Percentiles rank a stretch among this genome's conserved stretches.
Evolutionary conservation across 1,284 basidiomycete species (phyloP).

Genomic region (Chiua sp.): DNA sequence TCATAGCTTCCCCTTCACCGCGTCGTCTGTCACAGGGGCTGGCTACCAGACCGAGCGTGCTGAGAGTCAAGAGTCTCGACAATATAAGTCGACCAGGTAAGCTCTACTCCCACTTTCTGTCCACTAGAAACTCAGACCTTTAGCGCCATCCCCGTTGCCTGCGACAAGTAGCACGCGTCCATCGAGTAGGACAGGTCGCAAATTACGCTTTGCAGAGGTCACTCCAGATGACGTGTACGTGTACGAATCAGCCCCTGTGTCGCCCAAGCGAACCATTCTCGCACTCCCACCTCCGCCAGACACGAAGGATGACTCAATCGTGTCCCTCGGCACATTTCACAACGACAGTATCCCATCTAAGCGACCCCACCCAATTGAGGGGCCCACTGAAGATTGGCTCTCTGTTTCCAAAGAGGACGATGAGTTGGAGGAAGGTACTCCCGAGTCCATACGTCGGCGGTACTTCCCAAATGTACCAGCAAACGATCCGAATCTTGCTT

Average conservation of each 20-base stretch:
- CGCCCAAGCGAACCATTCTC: conserved; percentile 59
- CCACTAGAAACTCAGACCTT: not conserved
- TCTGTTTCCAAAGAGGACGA: conserved; percentile 1
- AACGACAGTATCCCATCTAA: conserved; percentile 25
- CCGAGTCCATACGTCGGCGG: conserved; percentile 81
- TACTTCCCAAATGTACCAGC: conserved; percentile 82
- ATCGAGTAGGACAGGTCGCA: conserved; percentile 46
- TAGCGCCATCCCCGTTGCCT: conserved; percentile 31
- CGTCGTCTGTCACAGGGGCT: conserved; percentile 16
- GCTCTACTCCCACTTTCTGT: conserved; percentile 1
- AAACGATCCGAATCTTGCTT: conserved; percentile 75
- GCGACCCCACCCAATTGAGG: conserved; percentile 4
- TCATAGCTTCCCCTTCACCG: conserved; percentile 19
- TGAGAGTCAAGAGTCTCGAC: conserved; percentile 39
- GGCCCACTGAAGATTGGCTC: conserved; percentile 5
- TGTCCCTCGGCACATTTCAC: conserved; percentile 60
- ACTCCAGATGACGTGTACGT: conserved; percentile 65
- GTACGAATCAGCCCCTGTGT: conserved; percentile 79
- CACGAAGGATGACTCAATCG: conserved; percentile 43
- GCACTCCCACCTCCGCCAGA: conserved; percentile 60
- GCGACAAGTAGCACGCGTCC: conserved; percentile 43
- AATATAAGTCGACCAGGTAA: conserved; percentile 27
- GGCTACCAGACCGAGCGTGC: conserved; percentile 31
- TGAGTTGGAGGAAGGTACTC: conserved; percentile 71
- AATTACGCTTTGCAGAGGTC: conserved; percentile 60